Base-by-base conservation (phyloP, 805 yeast genomes). In the Tetrapisispora pingtungensis region DNA sequence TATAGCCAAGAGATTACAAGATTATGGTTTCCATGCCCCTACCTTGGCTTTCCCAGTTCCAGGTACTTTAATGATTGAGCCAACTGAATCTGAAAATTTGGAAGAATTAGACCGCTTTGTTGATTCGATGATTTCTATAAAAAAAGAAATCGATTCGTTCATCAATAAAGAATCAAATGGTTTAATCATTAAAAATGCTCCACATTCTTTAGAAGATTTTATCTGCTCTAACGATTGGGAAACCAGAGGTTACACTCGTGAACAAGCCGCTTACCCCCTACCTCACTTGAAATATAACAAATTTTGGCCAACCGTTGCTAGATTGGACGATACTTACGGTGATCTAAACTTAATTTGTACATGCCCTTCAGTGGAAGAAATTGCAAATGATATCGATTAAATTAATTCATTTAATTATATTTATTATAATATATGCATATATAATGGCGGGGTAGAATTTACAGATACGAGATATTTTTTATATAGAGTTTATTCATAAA, bases 41-140 rank as follows among this genome's bases (percentile, higher is more conserved):
- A 93, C 98, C 22, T 81, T 93, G 85, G 93, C 97, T 2, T 93
- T 93, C 85, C 98, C 98, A 10, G 95, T 93, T 42, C 90, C 97
- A 5, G 95, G 95, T 49, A 93, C 98, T 2, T 74, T 93, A 55
- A 93, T 93, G 98, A 79, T 93, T 50, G 98, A 93, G 69, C 98
- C 98, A 47, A 93, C 98, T 3, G 98, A 93, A 68, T 81, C 93
- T 17, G 98, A 93, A 68, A 79, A 87, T 59, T 67, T 82, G 57
- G 84, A 73, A 45, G 98, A 93, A 68, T 72, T 93, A 49, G 90
- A 93, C 66, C 75, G 97, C 58, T 90, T 93, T 66, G 81, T 88
- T 45, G 88, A 87, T 51, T 77, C 97, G 1, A 74, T 93, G 73
- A 78, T 93, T 48, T 65, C 86, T 4, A 93, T 93, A 49, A 80